Percentiles rank a stretch among this genome's conserved stretches.
phyloP scores from a whole-genome alignment of 202 grass and related monocot genomes.

The Saccharum hybrid region DNA sequence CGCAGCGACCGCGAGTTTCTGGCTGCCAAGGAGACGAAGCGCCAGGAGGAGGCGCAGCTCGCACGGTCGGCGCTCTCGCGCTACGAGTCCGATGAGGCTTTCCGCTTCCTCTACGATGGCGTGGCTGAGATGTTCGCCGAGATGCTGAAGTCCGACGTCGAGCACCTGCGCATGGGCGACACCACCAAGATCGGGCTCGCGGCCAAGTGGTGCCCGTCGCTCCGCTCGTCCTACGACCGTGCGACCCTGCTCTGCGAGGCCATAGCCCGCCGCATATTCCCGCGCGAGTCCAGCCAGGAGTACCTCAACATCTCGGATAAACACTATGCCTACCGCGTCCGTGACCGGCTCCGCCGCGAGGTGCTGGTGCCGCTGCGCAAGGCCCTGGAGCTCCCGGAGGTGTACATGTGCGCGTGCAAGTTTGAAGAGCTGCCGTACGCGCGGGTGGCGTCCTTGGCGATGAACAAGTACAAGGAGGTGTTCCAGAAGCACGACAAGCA shows the following conservation, averaged over 20 bases:
- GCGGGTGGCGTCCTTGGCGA: constrained; percentile 34
- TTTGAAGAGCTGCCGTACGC: constrained; percentile 48
- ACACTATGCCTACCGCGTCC: constrained; percentile 66
- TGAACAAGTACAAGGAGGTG: constrained; percentile 30
- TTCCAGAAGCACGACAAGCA: constrained; percentile 35
- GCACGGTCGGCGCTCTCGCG: constrained; percentile 24
- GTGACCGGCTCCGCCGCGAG: constrained; percentile 51
- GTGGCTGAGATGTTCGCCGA: constrained; percentile 34
- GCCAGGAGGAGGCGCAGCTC: constrained; percentile 34
- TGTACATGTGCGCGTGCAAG: constrained; percentile 46
- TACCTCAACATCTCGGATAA: constrained; percentile 32
- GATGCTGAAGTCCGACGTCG: constrained; percentile 32
- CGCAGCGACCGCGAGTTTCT: neutral
- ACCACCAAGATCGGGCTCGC: constrained; percentile 36
- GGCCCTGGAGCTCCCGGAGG: constrained; percentile 51
- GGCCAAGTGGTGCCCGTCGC: constrained; percentile 56
- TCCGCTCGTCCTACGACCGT: constrained; percentile 49
- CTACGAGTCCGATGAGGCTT: constrained; percentile 39
- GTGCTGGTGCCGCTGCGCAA: constrained; percentile 48
- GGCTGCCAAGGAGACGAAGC: neutral
- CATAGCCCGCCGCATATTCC: constrained; percentile 25
- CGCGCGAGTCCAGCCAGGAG: constrained; percentile 19
- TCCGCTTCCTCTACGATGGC: constrained; percentile 26
- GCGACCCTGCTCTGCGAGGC: constrained; percentile 20
- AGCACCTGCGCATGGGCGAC: constrained; percentile 38